Conservation (phyloP, 23 red algal genomes). For the Gracilaria caudata region DNA sequence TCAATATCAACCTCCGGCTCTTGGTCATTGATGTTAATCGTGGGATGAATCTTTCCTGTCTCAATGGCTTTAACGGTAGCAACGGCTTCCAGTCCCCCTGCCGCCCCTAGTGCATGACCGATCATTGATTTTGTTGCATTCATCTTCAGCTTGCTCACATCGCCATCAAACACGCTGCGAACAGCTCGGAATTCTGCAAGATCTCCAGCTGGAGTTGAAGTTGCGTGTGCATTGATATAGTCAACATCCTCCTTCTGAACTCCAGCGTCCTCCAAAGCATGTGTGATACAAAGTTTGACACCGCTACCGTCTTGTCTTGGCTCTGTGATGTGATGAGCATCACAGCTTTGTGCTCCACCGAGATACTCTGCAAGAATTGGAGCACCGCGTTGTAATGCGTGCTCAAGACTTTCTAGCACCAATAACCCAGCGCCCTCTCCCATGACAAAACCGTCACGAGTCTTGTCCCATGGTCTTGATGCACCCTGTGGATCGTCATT, state of each 20-base stretch:
- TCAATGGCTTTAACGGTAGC: constrained; percentile 96
- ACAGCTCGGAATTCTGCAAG: constrained; percentile 95
- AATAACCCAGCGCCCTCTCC: constrained; percentile 95
- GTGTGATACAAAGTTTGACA: constrained; percentile 74
- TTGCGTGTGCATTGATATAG: constrained; percentile 99
- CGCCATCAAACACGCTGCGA: constrained; percentile 74
- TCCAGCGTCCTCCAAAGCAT: constrained; percentile 80
- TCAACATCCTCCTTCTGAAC: constrained; percentile 76
- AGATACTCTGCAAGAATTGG: constrained; percentile 94
- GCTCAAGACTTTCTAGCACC: constrained; percentile 91
- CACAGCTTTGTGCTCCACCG: constrained; percentile 91
- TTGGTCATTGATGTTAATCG: constrained; percentile 77
- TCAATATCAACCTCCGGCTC: constrained; percentile 90
- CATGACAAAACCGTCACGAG: constrained; percentile 97
- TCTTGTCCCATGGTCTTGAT: constrained; percentile 92
- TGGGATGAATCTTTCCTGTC: constrained; percentile 94
- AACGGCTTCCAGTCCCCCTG: constrained; percentile 91
- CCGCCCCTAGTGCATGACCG: constrained; percentile 94
- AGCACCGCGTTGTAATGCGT: constrained; percentile 88
- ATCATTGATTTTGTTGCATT: constrained; percentile 99
- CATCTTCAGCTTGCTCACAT: constrained; percentile 88
- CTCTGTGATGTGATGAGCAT: constrained; percentile 97
- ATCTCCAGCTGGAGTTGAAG: constrained; percentile 94
- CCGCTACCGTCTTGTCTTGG: constrained; percentile 87
- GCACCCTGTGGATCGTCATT: constrained; percentile 88